These are phyloP conservation scores for Bryoerythrophyllum caledonicum DNA, from an alignment of 225 moss, liverwort and hornwort species.

Conservation along the genomic window DNA sequence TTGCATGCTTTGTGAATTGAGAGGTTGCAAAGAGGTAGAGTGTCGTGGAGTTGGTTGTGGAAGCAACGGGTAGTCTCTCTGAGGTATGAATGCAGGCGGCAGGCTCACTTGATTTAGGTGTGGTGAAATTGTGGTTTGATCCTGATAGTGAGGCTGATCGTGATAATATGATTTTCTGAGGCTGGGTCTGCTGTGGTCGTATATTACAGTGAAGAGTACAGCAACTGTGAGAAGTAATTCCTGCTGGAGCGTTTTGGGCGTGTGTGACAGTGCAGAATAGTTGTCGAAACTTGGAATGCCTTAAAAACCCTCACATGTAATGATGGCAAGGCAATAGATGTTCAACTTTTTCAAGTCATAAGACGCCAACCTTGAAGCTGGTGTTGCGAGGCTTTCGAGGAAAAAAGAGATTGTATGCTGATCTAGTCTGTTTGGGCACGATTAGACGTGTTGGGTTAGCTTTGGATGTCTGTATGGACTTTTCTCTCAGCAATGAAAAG, in stretches of 20 bases:
- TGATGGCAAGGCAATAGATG: slow-evolving; percentile 67
- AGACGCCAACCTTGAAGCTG: slow-evolving; percentile 57
- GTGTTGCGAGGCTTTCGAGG: slow-evolving; percentile 42
- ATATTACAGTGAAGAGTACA: slow-evolving; percentile 68
- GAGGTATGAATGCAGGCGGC: slow-evolving; percentile 16
- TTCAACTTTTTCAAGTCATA: slow-evolving; percentile 63
- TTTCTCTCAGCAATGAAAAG: slow-evolving; percentile 42
- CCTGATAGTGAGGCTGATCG: slow-evolving; percentile 37
- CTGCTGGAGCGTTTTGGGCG: slow-evolving; percentile 70
- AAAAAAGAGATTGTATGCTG: slow-evolving; percentile 30
- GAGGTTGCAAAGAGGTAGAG: slow-evolving; percentile 14
- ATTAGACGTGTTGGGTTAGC: slow-evolving; percentile 49
- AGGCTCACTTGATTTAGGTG: slow-evolving; percentile 29
- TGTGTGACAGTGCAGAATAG: slow-evolving; percentile 66
- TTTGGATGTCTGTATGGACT: slow-evolving; percentile 46
- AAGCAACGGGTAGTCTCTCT: slow-evolving; percentile 18
- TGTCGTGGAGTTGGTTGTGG: slow-evolving; percentile 25
- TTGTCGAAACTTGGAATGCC: slow-evolving; percentile 57
- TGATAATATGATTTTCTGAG: slow-evolving; percentile 53
- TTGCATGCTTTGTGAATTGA: slow-evolving; percentile 23
- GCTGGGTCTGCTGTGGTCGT: slow-evolving; percentile 66
- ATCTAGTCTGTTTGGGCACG: slow-evolving; percentile 41
- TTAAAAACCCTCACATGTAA: slow-evolving; percentile 50
- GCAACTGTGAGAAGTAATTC: slow-evolving; percentile 66
- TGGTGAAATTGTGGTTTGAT: slow-evolving; percentile 43